Evolutionary conservation across 2,329 filamentous ascomycete species (phyloP).

Genomic region (Cadophora gregata): DNA sequence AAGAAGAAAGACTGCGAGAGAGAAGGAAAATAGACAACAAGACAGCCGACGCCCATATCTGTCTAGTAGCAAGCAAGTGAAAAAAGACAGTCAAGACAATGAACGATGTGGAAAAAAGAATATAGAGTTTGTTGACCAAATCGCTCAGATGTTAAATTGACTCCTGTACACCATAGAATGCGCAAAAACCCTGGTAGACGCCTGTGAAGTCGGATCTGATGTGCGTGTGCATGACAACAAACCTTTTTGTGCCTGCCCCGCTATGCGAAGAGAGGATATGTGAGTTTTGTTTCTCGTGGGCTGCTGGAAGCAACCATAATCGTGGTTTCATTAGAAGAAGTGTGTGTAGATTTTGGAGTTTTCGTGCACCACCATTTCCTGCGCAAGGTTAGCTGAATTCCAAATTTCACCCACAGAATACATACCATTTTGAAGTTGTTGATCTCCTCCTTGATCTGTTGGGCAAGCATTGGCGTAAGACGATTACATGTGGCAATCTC

Average conservation of each 20-base stretch:
- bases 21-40: constrained; percentile 23
- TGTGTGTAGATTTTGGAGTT: constrained; percentile 99
- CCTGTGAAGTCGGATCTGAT: constrained; percentile 36
- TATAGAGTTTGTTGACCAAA: constrained; percentile 40
- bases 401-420: constrained; percentile 23
- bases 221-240: constrained; percentile 35
- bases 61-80: constrained; percentile 36
- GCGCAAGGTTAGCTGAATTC: constrained; percentile 47
- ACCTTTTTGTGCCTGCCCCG: constrained; percentile 37
- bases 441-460: constrained; percentile 99
- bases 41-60: constrained; percentile 39
- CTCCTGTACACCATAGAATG: constrained; percentile 46
- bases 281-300: constrained; percentile 34
- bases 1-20: constrained; percentile 1
- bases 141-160: constrained; percentile 45
- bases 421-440: constrained; percentile 99
- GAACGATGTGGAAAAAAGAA: constrained; percentile 35
- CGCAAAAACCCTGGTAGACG: constrained; percentile 41
- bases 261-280: constrained; percentile 34
- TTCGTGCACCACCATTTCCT: constrained; percentile 99
- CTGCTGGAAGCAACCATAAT: constrained; percentile 38
- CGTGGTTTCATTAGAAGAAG: constrained; percentile 81
- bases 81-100: background rate
- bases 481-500: constrained; percentile 98
- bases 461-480: constrained; percentile 92